A percentile compares a stretch with the other conserved stretches of the same genome.
Conservation (phyloP, 805 yeast species). For the Schwanniomyces vanrijiae region DNA sequence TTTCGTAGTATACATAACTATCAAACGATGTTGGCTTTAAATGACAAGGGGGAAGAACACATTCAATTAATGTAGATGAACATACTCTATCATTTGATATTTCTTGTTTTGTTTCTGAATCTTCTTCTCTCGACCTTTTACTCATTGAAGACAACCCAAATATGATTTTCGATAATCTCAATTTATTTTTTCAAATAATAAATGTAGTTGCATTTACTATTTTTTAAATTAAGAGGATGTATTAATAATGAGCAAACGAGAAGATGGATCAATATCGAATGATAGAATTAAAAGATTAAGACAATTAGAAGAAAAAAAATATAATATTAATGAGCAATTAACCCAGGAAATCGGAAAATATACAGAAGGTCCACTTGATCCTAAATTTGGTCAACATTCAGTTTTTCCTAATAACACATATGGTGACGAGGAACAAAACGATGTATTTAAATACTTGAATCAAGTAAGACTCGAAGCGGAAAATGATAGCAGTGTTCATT, state of each 20-base stretch:
- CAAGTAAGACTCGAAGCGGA: slow-evolving; percentile 34
- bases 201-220: background rate
- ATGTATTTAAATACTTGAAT: slow-evolving; percentile 24
- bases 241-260: background rate
- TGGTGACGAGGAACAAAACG: slow-evolving; percentile 5
- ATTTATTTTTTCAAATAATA: background rate
- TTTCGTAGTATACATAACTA: slow-evolving; percentile 18
- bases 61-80: background rate
- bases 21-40: slow-evolving; percentile 3
- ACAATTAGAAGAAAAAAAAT: background rate
- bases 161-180: background rate
- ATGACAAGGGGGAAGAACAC: slow-evolving; percentile 10
- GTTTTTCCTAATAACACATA: slow-evolving; percentile 20
- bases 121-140: slow-evolving; percentile 7
- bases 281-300: slow-evolving; percentile 1
- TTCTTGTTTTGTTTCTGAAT: background rate
- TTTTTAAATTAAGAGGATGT: slow-evolving; percentile 65
- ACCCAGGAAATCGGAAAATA: slow-evolving; percentile 1
- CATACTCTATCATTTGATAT: background rate
- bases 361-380: slow-evolving; percentile 22
- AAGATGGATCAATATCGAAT: background rate
- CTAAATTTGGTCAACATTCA: slow-evolving; percentile 28
- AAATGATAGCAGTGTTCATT: slow-evolving; percentile 16
- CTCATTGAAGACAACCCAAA: background rate
- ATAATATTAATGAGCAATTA: background rate